These are phyloP conservation scores for Oryza rufipogon DNA, from an alignment of 176 grass and related monocot species.

Conservation along the genomic window DNA sequence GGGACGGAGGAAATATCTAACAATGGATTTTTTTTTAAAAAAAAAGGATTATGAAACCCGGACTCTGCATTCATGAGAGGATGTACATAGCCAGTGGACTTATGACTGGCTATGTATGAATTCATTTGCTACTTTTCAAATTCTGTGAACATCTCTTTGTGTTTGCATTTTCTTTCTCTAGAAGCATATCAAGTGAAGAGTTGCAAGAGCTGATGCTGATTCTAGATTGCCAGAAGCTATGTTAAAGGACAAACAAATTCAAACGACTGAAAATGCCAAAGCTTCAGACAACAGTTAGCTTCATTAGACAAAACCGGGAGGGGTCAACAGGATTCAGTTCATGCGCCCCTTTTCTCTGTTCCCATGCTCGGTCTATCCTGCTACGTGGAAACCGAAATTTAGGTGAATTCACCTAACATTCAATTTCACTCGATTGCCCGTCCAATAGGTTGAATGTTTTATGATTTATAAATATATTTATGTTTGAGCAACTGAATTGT, in stretches of 20 bases:
- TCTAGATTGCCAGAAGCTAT: constrained; percentile 30
- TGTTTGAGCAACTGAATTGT: constrained; percentile 1
- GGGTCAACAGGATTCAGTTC: not conserved
- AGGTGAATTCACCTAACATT: constrained; percentile 30
- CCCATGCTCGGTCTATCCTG: constrained; percentile 23
- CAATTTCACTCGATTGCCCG: not conserved
- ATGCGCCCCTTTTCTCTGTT: not conserved
- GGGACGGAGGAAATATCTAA: too few relatives aligned
- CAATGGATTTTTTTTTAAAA: not conserved
- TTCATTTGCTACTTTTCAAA: not conserved
- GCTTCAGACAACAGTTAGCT: not conserved
- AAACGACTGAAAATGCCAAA: not conserved
- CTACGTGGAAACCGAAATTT: constrained; percentile 34
- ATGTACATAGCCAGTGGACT: not conserved
- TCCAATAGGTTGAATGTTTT: constrained; percentile 8
- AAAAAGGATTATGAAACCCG: too few relatives aligned
- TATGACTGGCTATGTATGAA: not conserved
- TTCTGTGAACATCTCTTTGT: not conserved
- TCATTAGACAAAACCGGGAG: not conserved
- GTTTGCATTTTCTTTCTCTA: constrained; percentile 9
- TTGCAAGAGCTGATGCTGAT: not conserved
- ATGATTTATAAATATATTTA: not conserved
- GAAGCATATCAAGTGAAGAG: constrained; percentile 21
- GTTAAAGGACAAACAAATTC: not conserved
- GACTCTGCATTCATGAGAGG: too few relatives aligned